Base-by-base conservation (phyloP, 2,329 filamentous ascomycete genomes). In the Ilyonectria sp. region DNA sequence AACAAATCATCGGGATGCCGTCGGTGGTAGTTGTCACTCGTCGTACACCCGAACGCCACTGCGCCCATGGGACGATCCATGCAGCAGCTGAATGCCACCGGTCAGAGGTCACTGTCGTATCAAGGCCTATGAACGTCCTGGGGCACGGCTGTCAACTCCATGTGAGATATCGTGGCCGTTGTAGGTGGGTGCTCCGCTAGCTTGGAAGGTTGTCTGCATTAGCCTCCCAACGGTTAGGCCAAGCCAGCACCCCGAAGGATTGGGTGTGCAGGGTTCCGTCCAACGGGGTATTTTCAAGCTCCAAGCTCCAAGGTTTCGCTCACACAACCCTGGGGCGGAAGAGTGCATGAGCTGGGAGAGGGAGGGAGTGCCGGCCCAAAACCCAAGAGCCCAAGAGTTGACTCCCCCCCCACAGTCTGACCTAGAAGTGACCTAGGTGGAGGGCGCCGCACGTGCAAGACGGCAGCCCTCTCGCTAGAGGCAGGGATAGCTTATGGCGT, bases 311-410 rank as follows among this genome's bases (percentile, higher is more conserved):
- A 26, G 63, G 52, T 57, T 60, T 61, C 63, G 40, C 31, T 50
- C 52, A 29, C 52, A 53, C 49, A 65, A 33, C 29, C 46, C 23
- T 23, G 13, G 47, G 13, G 37, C 33, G 43, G 55, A 35, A 50
- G 19, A 55, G 21, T 56, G 50, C 57, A 65, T 65, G 57, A 60
- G 63, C 58, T 50, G 63, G 57, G 52, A 50, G 19, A 15, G 60
- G 44, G 60, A 15, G 60, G 44, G 60, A 63, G 60, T 40, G 52
- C 52, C 44, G 21, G 54, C 52, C 49, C 54, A 56, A 50, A 47
- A 33, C 26, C 26, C 4, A 26, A 17, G 13, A 40, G 61, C 50
- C 49, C 47, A 56, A 53, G 56, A 40, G 52, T 19, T 23, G 6
- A 6, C 15, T 55, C 31, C 44, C 56, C 44, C 56, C 57, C 53